Conservation (phyloP, 768 basidiomycete genomes). For the Sistotremastrum niveocremeum region DNA sequence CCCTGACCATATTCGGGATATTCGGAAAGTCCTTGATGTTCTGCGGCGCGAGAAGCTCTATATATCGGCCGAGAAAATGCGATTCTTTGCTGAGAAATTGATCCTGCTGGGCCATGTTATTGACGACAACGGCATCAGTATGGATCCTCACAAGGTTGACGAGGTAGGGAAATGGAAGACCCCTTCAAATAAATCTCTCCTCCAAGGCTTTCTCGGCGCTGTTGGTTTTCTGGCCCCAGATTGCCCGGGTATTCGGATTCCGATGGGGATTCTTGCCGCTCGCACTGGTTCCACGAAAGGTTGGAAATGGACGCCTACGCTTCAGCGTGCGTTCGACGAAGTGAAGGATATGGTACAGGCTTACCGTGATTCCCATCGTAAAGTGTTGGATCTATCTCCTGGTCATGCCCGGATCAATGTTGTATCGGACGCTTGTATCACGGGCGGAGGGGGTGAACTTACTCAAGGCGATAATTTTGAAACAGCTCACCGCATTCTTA, state of each 20-base stretch:
- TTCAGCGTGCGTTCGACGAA: slow-evolving; percentile 20
- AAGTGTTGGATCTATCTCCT: slow-evolving; percentile 13
- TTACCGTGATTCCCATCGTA: slow-evolving; percentile 11
- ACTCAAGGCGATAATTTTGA: slow-evolving; percentile 16
- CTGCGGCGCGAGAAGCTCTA: slow-evolving; percentile 22
- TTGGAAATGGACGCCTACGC: slow-evolving; percentile 17
- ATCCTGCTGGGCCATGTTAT: slow-evolving; percentile 20
- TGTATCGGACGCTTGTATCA: slow-evolving; percentile 19
- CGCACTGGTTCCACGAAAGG: slow-evolving; percentile 6
- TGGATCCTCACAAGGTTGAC: slow-evolving; percentile 16
- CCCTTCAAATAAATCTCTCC: slow-evolving; percentile 15
- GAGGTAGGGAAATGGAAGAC: slow-evolving; percentile 17
- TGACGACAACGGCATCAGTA: slow-evolving; percentile 13
- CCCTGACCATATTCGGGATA: slow-evolving; percentile 18
- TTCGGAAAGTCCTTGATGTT: slow-evolving; percentile 19
- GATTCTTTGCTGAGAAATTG: slow-evolving; percentile 17
- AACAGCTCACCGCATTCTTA: slow-evolving; percentile 15
- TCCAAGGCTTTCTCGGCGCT: slow-evolving; percentile 22
- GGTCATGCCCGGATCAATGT: slow-evolving; percentile 15
- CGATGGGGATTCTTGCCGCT: slow-evolving; percentile 21
- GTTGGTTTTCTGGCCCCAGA: slow-evolving; percentile 25
- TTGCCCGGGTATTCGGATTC: slow-evolving; percentile 19
- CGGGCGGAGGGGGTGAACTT: slow-evolving; percentile 18
- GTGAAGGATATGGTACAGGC: slow-evolving; percentile 13
- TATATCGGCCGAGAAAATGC: slow-evolving; percentile 21